phyloP scores from a whole-genome alignment of 331 rosid genomes.

The Prunus yedoensis region DNA sequence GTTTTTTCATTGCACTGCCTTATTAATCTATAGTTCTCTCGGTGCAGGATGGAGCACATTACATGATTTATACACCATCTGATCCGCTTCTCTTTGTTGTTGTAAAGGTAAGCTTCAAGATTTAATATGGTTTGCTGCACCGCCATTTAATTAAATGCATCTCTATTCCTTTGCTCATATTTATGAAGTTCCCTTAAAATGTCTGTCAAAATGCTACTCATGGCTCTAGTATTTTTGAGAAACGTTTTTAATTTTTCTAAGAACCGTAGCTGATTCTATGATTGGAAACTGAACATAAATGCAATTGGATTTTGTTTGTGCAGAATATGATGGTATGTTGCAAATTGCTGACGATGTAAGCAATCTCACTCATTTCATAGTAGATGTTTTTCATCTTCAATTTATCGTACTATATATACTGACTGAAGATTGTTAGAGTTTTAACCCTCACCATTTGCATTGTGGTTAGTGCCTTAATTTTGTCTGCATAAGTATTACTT shows the following conservation, averaged over 20 bases:
- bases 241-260: constrained; percentile 12
- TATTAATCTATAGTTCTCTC: constrained; percentile 14
- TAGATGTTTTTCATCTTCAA: constrained; percentile 7
- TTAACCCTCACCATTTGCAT: neutral
- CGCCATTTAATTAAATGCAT: constrained; percentile 18
- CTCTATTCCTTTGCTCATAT: neutral
- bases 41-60: constrained; percentile 68
- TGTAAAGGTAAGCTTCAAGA: constrained; percentile 53
- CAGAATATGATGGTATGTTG: constrained; percentile 66
- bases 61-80: constrained; percentile 89
- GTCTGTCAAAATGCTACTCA: constrained; percentile 13
- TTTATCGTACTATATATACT: constrained; percentile 13
- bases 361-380: constrained; percentile 21
- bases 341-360: constrained; percentile 92
- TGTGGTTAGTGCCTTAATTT: neutral
- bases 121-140: neutral
- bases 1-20: constrained; percentile 15
- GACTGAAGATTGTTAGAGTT: neutral
- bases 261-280: constrained; percentile 4
- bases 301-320: constrained; percentile 32
- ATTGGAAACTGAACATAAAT: constrained; percentile 10
- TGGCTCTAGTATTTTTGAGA: constrained; percentile 1
- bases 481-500: neutral
- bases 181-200: neutral
- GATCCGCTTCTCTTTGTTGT: constrained; percentile 89